Evolutionary conservation across 2,329 filamentous ascomycete species (phyloP).

Genomic region (Pseudocercospora eumusae): DNA sequence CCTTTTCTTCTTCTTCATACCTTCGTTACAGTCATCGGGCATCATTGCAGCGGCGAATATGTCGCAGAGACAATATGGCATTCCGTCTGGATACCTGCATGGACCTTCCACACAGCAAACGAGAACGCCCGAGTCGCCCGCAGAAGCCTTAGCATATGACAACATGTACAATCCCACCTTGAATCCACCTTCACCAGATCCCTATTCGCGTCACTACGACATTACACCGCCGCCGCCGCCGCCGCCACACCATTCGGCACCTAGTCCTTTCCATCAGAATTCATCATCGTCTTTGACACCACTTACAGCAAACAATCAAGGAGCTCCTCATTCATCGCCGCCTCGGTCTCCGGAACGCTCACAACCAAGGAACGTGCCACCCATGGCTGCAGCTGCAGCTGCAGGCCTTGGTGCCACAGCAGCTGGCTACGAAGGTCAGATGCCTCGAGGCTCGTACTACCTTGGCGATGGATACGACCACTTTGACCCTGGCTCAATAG

Average conservation of each 20-base stretch:
- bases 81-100: constrained; percentile 25
- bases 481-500: constrained; percentile 76
- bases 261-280: constrained; percentile 25
- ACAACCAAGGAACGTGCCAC: constrained; percentile 14
- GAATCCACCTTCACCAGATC: constrained; percentile 30
- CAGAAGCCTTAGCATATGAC: constrained; percentile 23
- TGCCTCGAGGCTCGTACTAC: constrained; percentile 29
- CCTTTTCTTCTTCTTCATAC: background rate
- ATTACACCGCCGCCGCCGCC: constrained; percentile 19
- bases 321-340: constrained; percentile 19
- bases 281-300: constrained; percentile 35
- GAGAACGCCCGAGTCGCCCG: constrained; percentile 17
- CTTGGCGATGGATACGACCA: constrained; percentile 35
- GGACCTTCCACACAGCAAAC: constrained; percentile 17
- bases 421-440: constrained; percentile 20
- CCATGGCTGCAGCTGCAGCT: constrained; percentile 14
- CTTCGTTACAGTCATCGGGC: background rate
- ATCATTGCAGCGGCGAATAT: constrained; percentile 17
- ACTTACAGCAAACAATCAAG: constrained; percentile 26
- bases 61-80: constrained; percentile 30
- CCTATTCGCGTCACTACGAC: constrained; percentile 20
- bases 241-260: constrained; percentile 18
- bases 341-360: constrained; percentile 24
- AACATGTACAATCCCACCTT: constrained; percentile 31
- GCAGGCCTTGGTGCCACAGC: constrained; percentile 16